These are phyloP conservation scores for Saccharomyces hybrid DNA, from an alignment of 1,139 yeast species.

Conservation along the genomic window DNA sequence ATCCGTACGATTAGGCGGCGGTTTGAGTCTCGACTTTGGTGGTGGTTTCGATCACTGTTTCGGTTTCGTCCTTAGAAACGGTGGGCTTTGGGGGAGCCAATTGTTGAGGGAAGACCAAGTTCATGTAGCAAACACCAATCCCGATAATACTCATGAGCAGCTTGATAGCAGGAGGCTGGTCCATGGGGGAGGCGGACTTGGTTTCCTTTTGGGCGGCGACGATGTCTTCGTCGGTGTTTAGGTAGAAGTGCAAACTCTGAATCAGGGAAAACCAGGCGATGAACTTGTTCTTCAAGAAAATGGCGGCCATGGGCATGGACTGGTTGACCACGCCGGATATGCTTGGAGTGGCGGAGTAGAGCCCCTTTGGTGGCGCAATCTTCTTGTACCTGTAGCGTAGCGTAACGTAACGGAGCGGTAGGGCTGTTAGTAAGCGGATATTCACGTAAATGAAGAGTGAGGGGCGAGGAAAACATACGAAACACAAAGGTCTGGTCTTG, in stretches of 20 bases:
- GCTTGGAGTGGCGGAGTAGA: constrained; percentile 36
- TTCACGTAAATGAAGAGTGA: too few species aligned
- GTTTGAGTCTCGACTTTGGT: neutral
- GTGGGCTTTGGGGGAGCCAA: constrained; percentile 14
- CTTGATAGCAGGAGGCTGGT: constrained; percentile 40
- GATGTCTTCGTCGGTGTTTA: constrained; percentile 24
- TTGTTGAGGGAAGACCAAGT: constrained; percentile 33
- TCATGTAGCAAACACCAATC: constrained; percentile 48
- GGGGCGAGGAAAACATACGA: constrained; percentile 32
- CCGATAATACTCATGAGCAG: constrained; percentile 43
- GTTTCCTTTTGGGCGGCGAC: constrained; percentile 21
- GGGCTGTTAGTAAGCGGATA: constrained; percentile 6
- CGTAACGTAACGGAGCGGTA: neutral
- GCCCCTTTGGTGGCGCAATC: constrained; percentile 43
- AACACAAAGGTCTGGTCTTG: constrained; percentile 34
- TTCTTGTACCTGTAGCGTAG: constrained; percentile 15
- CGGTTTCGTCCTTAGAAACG: constrained; percentile 1
- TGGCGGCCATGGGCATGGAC: constrained; percentile 63
- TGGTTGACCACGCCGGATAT: constrained; percentile 39
- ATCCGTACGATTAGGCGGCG: too few species aligned
- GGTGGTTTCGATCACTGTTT: neutral
- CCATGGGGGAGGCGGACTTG: constrained; percentile 29
- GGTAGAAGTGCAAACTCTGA: constrained; percentile 24
- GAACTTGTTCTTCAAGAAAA: constrained; percentile 41
- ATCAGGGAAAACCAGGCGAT: constrained; percentile 32